Evolutionary conservation across 768 basidiomycete genomes (phyloP).

Genomic region (Kwoniella bestiolae): DNA sequence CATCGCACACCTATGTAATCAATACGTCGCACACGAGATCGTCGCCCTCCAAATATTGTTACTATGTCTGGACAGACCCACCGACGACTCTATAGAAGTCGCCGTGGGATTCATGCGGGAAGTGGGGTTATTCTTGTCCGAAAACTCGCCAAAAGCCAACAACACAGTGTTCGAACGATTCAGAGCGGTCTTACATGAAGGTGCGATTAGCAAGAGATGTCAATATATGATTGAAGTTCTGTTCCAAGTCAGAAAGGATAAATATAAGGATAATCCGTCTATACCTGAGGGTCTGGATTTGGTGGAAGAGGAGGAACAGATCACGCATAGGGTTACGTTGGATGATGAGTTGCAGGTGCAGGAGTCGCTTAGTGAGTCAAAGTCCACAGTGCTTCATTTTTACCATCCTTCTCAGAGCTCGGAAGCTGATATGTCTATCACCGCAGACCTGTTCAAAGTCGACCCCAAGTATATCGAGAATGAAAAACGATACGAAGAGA

Average conservation of each 20-base stretch:
- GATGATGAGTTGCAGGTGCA: conserved; percentile 94
- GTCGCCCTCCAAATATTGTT: conserved; percentile 93
- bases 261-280: conserved; percentile 97
- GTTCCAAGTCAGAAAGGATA: conserved; percentile 98
- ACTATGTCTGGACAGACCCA: conserved; percentile 91
- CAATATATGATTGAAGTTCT: conserved; percentile 99
- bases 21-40: conserved; percentile 89
- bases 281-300: conserved; percentile 92
- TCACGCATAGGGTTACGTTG: conserved; percentile 88
- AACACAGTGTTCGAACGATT: conserved; percentile 95
- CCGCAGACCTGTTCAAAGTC: conserved; percentile 87
- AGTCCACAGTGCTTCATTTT: background rate
- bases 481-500: conserved; percentile 88
- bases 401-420: background rate
- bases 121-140: conserved; percentile 90
- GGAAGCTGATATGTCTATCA: conserved; percentile 51
- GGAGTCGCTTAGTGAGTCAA: conserved; percentile 82
- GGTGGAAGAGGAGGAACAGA: conserved; percentile 97
- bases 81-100: conserved; percentile 97
- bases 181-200: conserved; percentile 94
- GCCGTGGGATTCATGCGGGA: conserved; percentile 97
- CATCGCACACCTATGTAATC: conserved; percentile 86
- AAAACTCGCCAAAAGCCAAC: conserved; percentile 93
- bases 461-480: conserved; percentile 86
- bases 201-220: conserved; percentile 89